Base-by-base conservation (phyloP, 305 asterid species). In the Lippia alba region DNA sequence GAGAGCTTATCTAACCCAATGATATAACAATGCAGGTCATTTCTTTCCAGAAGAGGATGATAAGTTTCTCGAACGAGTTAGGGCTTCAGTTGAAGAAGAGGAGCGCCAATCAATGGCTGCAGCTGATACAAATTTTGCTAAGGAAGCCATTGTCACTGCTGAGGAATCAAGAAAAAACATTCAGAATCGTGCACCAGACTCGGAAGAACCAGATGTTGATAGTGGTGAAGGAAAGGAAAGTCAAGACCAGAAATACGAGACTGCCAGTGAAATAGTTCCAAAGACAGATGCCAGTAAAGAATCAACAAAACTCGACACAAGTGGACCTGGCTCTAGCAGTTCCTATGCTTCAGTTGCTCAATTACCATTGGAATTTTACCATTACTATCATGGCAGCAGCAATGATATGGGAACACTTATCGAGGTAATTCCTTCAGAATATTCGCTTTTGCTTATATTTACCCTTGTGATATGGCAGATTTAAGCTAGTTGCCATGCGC, bases 1-100 rank as follows among this genome's bases (percentile, higher is more conserved):
- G 53, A 53, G 67, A 50, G 16, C 54, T 48, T 34, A 66, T 46
- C 75, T 66, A 76, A 86, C 74, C 75, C 76, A 66, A 78, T 73
- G 20, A 64, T 65, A 14, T 72, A 67, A 56, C 36, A 19, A 60
- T 80, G 56, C 83, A 94, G 98, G 99, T 63, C 94, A 86, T 81
- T 94, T 91, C 75, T 82, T 94, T 64, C 99, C 99, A 0, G 96
- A 94, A 77, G 99, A 94, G 87, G 99, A 91, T 56, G 86, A 81
- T 72, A 79, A 77, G 73, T 83, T 77, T 81, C 85, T 85, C 11
- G 88, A 85, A 44, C 84, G 84, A 78, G 96, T 94, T 78, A 86
- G 86, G 86, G 97, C 93, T 77, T 96, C 97, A 56, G 96, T 89
- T 56, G 97, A 94, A 89, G 97, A 91, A 78, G 99, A 94, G 82